Base-by-base conservation (phyloP, 306 rosid species). In the Pyrus pyrifolia region DNA sequence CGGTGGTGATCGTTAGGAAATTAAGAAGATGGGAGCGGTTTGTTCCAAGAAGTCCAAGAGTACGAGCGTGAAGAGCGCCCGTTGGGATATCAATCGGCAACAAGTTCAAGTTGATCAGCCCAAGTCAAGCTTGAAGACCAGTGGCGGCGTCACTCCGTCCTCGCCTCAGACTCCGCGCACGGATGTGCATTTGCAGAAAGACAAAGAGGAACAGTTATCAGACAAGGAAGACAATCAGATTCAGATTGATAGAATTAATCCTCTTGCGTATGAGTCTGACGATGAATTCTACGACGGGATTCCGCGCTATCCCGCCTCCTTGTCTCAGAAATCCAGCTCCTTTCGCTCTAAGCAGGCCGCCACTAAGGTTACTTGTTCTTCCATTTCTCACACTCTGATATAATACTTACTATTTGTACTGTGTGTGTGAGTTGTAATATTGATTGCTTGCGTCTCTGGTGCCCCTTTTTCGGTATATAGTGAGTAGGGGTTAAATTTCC, bases 281-380 rank as follows among this genome's bases (percentile, higher is more conserved):
- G 89, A 83, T n/a, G 93, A 86, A 30, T 87, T 90, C 78, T 90
- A 92, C 59, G 97, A 92, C 58, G 97, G 97, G 60, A 90, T 92
- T 83, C 97, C 97, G 19, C 89, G 92, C 22, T 92, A 27, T 68
- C 63, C 17, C 6, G 1, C 63, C 29, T 58, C 63, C 15, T 81
- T 84, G 67, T 73, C 88, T 2, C 84, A 82, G 46, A 90, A 92
- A 82, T 92, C 93, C 49, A 75, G 97, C 81, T 88, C 96, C 2
- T 87, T 86, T 15, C 79, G 81, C 79, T 87, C 97, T 38, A 89
- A 79, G 69, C 63, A 58, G 63, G 63, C 30, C 15, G 63, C 63
- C 27, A 90, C 93, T 9, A 92, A 92, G 97, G 97, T 92, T 72
- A 45, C 51, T 81, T 83, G 44, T 17, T 27, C 35, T 15, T 78